Conservation (phyloP, 352 stramenopile species). For the Phytophthora megakarya region DNA sequence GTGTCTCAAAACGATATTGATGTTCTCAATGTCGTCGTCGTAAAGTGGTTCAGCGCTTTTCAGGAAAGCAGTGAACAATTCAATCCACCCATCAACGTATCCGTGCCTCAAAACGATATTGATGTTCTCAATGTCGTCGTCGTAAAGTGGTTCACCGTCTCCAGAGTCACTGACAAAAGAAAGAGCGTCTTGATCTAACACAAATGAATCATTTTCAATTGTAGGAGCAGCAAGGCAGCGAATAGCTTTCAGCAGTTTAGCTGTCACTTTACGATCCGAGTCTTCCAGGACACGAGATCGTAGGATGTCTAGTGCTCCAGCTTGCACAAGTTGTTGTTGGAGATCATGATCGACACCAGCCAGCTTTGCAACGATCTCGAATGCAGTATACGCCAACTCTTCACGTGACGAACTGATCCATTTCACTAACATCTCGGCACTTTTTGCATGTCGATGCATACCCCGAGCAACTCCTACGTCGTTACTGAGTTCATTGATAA, state of each 20-base stretch:
- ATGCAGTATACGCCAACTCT: constrained; percentile 38
- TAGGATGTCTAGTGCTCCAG: constrained; percentile 49
- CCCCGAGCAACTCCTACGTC: constrained; percentile 21
- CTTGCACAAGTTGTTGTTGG: constrained; percentile 41
- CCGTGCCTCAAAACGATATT: constrained; percentile 44
- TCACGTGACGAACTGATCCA: constrained; percentile 48
- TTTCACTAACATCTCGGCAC: constrained; percentile 39
- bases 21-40: constrained; percentile 61
- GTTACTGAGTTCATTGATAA: constrained; percentile 52
- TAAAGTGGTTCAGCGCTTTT: constrained; percentile 51
- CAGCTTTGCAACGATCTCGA: constrained; percentile 56
- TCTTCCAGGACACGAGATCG: constrained; percentile 46
- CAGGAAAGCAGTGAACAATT: constrained; percentile 73
- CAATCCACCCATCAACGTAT: constrained; percentile 80
- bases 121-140: constrained; percentile 63
- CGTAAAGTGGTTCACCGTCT: constrained; percentile 57
- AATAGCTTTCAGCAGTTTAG: constrained; percentile 59
- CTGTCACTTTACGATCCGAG: constrained; percentile 48
- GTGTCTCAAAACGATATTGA: constrained; percentile 41
- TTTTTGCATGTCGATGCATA: constrained; percentile 35
- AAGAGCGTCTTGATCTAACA: constrained; percentile 59
- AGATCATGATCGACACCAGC: constrained; percentile 35
- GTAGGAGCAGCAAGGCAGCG: constrained; percentile 45
- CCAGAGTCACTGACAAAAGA: constrained; percentile 63
- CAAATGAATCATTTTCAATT: constrained; percentile 18